Evolutionary conservation across 2,329 filamentous ascomycete species (phyloP), one percentile per base, ranked within the genome.

Genomic region (Talaromyces sp.): DNA sequence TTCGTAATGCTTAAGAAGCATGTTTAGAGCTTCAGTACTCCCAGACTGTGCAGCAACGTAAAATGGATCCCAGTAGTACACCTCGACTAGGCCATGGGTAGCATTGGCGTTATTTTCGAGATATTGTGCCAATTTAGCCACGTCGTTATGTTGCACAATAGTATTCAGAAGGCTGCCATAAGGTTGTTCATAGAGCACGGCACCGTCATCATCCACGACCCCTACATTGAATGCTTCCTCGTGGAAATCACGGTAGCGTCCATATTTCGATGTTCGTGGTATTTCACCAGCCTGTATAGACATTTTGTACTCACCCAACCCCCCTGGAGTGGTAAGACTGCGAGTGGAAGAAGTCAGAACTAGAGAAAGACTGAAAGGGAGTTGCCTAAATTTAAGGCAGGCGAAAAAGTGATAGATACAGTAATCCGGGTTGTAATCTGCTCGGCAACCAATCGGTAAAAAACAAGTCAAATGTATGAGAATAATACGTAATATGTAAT

Each of bases 1-100:
- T 4, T 61, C 42, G 19, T 58, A 51, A 19, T 58, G 55, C 30
- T 58, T 44, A 49, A 61, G 17, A 33, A 61, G 55, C 47, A 58
- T 27, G 27, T 61, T 22, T n/a, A 58, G 60, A 8, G 60, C 55
- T 36, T 57, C 49, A 47, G 60, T 61, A 49, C 59, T 61, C n/a
- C 59, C 55, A 25, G 4, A 49, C 27, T 61, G 7, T 33, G 47
- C 55, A 54, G 59, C 47, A 49, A 61, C 15, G 33, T 55, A 61
- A 25, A 61, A 58, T 55, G 49, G 55, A 61, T 61, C 59, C 47
- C 33, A 58, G 11, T 39, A 54, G 27, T 55, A 61, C 32, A 58
- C 49, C n/a, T 61, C 33, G 5, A 55, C 15, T 51, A 49, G 36
- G 19, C 49, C 55, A 2, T 33, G 2, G 27, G 19, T 51, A 28